phyloP scores from a whole-genome alignment of 345 rosid genomes.

The Gynandropsis gynandra region DNA sequence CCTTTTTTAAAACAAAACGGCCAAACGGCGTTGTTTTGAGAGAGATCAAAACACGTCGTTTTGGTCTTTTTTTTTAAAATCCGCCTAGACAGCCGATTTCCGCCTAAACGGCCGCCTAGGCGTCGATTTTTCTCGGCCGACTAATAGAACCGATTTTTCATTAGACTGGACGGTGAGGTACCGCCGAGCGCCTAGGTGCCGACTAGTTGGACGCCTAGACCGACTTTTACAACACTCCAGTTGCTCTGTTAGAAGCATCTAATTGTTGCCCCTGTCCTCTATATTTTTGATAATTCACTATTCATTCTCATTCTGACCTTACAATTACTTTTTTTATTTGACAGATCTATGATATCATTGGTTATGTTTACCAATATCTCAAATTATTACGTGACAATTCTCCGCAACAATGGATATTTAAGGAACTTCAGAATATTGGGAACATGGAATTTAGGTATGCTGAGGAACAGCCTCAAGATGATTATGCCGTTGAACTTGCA shows the following conservation, averaged over 20 bases:
- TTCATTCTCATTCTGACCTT: constrained; percentile 17
- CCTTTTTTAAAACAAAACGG: too few relatives aligned
- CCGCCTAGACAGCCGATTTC: too few relatives aligned
- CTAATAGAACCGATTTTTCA: too few relatives aligned
- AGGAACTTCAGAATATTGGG: constrained; percentile 92
- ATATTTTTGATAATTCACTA: constrained; percentile 7
- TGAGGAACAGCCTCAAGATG: constrained; percentile 95
- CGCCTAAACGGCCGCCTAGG: too few relatives aligned
- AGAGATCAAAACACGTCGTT: too few relatives aligned
- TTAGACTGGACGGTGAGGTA: too few relatives aligned
- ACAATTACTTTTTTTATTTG: constrained; percentile 5
- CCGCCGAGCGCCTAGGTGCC: too few relatives aligned
- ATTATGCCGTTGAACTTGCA: constrained; percentile 93
- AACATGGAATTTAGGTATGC: constrained; percentile 91
- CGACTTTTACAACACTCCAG: too few relatives aligned
- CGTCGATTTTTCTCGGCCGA: too few relatives aligned
- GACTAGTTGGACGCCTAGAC: too few relatives aligned
- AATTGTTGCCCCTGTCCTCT: neutral
- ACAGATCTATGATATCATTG: constrained; percentile 79
- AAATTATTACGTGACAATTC: constrained; percentile 56
- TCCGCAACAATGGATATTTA: constrained; percentile 97
- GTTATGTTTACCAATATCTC: constrained; percentile 80
- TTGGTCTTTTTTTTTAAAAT: too few relatives aligned
- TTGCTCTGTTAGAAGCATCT: constrained; percentile 10
- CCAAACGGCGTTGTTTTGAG: too few relatives aligned